phyloP scores from a whole-genome alignment of 345 rosid genomes.

The Erucastrum elatum region DNA sequence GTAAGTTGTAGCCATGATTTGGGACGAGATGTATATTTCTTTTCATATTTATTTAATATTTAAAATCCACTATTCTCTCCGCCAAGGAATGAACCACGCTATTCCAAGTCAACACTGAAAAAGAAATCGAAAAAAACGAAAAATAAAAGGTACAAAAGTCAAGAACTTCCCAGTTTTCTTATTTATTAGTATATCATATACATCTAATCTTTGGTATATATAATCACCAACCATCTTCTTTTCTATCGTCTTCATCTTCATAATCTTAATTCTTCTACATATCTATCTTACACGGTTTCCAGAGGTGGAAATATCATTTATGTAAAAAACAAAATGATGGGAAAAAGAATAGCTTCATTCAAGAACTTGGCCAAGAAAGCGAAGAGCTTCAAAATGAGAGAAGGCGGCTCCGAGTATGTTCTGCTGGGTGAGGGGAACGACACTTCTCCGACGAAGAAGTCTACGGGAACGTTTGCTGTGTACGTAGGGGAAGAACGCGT shows the following conservation, averaged over 20 bases:
- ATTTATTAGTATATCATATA: neutral
- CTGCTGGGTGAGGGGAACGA: constrained; percentile 42
- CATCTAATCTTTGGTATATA: constrained; percentile 4
- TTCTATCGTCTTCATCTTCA: constrained; percentile 21
- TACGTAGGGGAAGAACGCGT: constrained; percentile 77
- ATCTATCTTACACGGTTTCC: neutral
- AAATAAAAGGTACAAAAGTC: constrained; percentile 28
- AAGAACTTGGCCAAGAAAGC: constrained; percentile 81
- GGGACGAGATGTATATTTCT: neutral
- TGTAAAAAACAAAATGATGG: constrained; percentile 46
- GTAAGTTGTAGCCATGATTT: constrained; percentile 30
- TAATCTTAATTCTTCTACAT: constrained; percentile 22
- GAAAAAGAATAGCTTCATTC: constrained; percentile 69
- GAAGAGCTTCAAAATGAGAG: constrained; percentile 45
- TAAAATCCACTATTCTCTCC: constrained; percentile 14
- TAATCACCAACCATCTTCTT: neutral
- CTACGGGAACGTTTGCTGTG: constrained; percentile 71
- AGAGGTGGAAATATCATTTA: neutral
- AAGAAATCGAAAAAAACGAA: neutral
- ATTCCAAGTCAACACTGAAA: constrained; percentile 38
- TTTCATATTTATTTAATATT: neutral
- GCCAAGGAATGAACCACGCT: constrained; percentile 36
- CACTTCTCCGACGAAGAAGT: constrained; percentile 40
- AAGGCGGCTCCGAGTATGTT: constrained; percentile 44
- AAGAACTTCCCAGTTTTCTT: constrained; percentile 12